phyloP scores from a whole-genome alignment of 31 red algal genomes.

The Asparagopsis taxiformis region DNA sequence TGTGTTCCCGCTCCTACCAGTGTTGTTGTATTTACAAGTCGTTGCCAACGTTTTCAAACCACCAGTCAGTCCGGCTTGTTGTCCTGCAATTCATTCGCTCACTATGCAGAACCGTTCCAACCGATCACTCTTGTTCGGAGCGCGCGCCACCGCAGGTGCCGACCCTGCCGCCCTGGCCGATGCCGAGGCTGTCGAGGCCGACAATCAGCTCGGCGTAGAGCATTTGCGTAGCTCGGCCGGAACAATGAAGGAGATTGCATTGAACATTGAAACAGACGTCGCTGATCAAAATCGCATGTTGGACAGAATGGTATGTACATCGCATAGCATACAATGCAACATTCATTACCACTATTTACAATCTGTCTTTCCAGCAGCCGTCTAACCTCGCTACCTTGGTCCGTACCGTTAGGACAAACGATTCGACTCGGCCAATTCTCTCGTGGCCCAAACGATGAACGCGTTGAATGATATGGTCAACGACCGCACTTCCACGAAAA shows the following conservation, averaged over 20 bases:
- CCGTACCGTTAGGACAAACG: conserved; percentile 44
- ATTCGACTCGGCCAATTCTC: conserved; percentile 33
- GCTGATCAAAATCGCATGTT: conserved; percentile 39
- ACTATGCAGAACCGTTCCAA: conserved; percentile 39
- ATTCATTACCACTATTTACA: too few relatives aligned
- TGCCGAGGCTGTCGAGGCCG: conserved; percentile 22
- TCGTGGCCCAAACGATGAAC: conserved; percentile 13
- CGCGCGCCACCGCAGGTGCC: conserved; percentile 14
- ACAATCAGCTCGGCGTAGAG: conserved; percentile 35
- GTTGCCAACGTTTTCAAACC: too few relatives aligned
- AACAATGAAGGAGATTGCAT: conserved; percentile 41
- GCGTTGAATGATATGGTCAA: conserved; percentile 23
- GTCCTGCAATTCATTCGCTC: too few relatives aligned
- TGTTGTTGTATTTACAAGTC: too few relatives aligned
- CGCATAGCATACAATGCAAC: too few relatives aligned
- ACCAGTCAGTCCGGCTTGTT: too few relatives aligned
- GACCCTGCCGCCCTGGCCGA: not conserved
- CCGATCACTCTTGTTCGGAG: conserved; percentile 43
- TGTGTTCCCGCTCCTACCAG: too few relatives aligned
- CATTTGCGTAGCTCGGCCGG: conserved; percentile 20
- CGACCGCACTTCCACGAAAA: conserved; percentile 19
- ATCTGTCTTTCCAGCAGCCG: too few relatives aligned
- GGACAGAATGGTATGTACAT: conserved; percentile 25
- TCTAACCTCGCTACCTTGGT: too few relatives aligned
- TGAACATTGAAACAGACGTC: conserved; percentile 35